phyloP scores from a whole-genome alignment of 805 yeast species.

The Kluyveromyces starmeri region DNA sequence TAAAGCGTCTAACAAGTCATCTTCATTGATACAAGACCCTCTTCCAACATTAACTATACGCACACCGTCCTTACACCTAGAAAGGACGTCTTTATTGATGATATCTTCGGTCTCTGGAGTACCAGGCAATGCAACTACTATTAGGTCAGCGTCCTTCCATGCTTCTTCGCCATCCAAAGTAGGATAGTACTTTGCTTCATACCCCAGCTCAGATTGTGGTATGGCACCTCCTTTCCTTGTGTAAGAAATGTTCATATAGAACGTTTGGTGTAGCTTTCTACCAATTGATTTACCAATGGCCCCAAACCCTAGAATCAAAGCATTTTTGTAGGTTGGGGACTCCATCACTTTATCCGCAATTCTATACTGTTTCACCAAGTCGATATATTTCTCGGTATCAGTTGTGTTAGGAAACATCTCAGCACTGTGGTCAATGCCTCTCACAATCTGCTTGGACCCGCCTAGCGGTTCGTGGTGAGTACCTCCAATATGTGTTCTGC shows the following conservation, averaged over 20 bases:
- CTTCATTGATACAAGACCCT: constrained; percentile 59
- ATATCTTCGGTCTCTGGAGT: constrained; percentile 48
- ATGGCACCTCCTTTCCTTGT: constrained; percentile 43
- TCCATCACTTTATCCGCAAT: constrained; percentile 40
- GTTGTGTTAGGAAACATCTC: constrained; percentile 10
- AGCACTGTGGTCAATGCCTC: constrained; percentile 10
- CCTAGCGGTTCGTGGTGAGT: constrained; percentile 5
- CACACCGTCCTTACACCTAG: constrained; percentile 42
- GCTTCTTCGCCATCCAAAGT: constrained; percentile 35
- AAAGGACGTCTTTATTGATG: constrained; percentile 41
- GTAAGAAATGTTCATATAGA: constrained; percentile 61
- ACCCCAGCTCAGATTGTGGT: constrained; percentile 35
- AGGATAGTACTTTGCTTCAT: constrained; percentile 35
- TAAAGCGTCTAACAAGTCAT: constrained; percentile 53
- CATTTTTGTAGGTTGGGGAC: constrained; percentile 50
- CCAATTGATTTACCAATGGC: constrained; percentile 63
- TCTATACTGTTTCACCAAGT: constrained; percentile 34
- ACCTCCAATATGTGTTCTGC: constrained; percentile 35
- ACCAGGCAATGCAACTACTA: constrained; percentile 62
- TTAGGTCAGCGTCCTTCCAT: constrained; percentile 39
- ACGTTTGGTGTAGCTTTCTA: constrained; percentile 36
- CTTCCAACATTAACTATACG: constrained; percentile 69
- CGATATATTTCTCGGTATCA: constrained; percentile 25
- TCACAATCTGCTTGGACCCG: constrained; percentile 19
- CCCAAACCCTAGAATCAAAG: constrained; percentile 66